Conservation (phyloP, 2,329 filamentous ascomycete species). For the Albifimbria verrucaria region DNA sequence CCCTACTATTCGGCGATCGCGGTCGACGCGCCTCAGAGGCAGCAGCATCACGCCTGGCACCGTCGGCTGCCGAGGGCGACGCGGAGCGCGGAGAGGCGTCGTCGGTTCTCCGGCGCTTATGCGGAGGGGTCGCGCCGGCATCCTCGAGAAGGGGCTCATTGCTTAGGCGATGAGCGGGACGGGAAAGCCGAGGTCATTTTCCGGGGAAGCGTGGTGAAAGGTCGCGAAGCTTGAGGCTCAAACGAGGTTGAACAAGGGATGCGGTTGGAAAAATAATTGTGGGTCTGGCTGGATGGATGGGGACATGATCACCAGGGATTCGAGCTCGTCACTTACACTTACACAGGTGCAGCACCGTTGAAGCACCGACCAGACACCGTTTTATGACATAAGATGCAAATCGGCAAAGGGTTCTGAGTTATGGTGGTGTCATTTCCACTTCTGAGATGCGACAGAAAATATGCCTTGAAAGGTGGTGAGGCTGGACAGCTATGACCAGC, state of each 20-base stretch:
- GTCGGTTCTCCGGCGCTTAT: conserved; percentile 30
- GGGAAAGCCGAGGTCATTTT: conserved; percentile 12
- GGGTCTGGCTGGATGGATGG: neutral
- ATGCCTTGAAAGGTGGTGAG: no score
- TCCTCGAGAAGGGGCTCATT: conserved; percentile 19
- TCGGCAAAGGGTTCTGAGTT: no score
- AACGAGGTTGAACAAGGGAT: neutral
- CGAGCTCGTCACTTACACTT: no score
- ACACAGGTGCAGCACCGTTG: no score
- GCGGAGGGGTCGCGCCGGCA: conserved; percentile 19
- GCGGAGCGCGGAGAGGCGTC: conserved; percentile 23
- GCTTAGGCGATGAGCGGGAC: conserved; percentile 2
- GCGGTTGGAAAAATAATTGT: neutral
- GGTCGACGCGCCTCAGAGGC: conserved; percentile 4
- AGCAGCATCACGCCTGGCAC: conserved; percentile 7
- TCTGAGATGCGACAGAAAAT: no score
- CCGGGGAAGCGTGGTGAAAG: neutral
- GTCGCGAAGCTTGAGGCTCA: neutral
- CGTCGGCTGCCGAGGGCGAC: conserved; percentile 16
- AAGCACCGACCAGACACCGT: no score
- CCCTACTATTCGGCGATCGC: conserved; percentile 13
- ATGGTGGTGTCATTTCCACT: no score
- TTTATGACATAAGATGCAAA: no score
- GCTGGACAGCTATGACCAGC: no score
- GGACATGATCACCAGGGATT: neutral